Percentiles rank a stretch among this genome's conserved stretches.
Evolutionary conservation across 345 rosid genomes (phyloP).

Genomic region (thale cress (Arabidopsis thaliana)): TAIR10.1 NC_003070.9:28853501-28854000

Average conservation of each 20-base stretch:
- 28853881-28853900: slow-evolving; percentile 70
- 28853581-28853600: slow-evolving; percentile 86
- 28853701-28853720: slow-evolving; percentile 6
- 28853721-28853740: slow-evolving; percentile 23
- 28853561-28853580: slow-evolving; percentile 64
- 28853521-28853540: slow-evolving; percentile 95
- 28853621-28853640: slow-evolving; percentile 52
- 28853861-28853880: slow-evolving; percentile 70
- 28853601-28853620: slow-evolving; percentile 98
- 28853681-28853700: background rate
- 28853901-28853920: slow-evolving; percentile 91
- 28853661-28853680: background rate
- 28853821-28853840: slow-evolving; percentile 81
- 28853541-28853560: slow-evolving; percentile 83
- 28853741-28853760: slow-evolving; percentile 27
- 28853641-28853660: background rate
- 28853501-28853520: slow-evolving; percentile 88
- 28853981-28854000: background rate
- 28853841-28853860: slow-evolving; percentile 83
- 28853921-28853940: slow-evolving; percentile 89
- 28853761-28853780: slow-evolving; percentile 98
- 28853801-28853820: slow-evolving; percentile 85
- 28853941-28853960: slow-evolving; percentile 84
- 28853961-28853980: slow-evolving; percentile 82
- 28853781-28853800: slow-evolving; percentile 75